Base-by-base conservation (phyloP, 352 stramenopile genomes). In the Phytophthora meadii region DNA sequence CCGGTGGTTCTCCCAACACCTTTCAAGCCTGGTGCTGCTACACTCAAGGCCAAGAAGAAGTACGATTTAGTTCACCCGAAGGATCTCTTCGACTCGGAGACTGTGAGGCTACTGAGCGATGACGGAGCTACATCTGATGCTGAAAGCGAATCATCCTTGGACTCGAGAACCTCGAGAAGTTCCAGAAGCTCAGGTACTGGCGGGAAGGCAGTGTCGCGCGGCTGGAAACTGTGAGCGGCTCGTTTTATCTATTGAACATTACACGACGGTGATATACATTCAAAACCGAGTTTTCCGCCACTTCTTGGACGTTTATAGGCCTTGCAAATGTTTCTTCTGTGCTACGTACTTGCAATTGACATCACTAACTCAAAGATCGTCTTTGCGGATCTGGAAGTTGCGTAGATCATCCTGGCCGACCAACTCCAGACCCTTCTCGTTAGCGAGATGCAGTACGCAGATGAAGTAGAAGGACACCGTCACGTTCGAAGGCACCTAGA, bases 381-480 rank as follows among this genome's bases (percentile, higher is more conserved):
- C 76, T 44, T 83, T 83, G 17, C 70, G 65, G 57, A 95, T 95
- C 44, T 79, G 74, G 52, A 95, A 95, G 54, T 95, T 79, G 39
- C 76, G 74, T 58, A 95, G 46, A 55, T 93, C 82, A 5, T 93
- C 81, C 63, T 95, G 84, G 2, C 87, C 87, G 7, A 70, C 67
- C 34, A 99, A 72, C 57, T 92, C 78, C 11, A 99, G 74, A 15
- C 93, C 95, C 72, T 99, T 99, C 74, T 99, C 97, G 70, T 99
- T 99, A 14, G 97, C 97, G 17, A 99, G 82, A 77, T 99, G 97
- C n/a, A 99, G 79, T 62, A 99, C 89, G 65, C 95, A 99, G 58
- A 99, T 99, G 63, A 99, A 99, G 80, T 99, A 99, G 79, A 99
- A 99, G 9, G 97, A 97, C 14, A 99, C 81, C 4, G 96, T 98